Percentiles rank a stretch among this genome's conserved stretches.
Conservation (phyloP, 257 asterid genomes). For the Scutellaria galericulata region DNA sequence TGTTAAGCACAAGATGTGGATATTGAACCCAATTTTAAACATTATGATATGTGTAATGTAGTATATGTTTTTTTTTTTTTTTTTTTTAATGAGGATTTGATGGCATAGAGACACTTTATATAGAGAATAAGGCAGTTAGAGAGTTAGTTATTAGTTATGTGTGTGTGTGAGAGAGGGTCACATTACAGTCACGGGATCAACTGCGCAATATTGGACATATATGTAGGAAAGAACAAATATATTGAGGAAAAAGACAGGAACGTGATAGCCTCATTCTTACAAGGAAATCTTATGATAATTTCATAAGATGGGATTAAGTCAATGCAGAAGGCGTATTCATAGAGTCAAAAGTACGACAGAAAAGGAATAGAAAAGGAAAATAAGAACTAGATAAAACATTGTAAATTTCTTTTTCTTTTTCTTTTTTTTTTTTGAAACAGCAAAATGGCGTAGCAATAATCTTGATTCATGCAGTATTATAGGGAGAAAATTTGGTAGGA, state of each 20-base stretch:
- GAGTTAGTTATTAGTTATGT: constrained; percentile 52
- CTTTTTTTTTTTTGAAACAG: background rate
- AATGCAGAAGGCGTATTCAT: too few species aligned
- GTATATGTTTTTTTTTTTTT: background rate
- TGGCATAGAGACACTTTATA: constrained; percentile 34
- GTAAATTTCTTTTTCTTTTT: too few species aligned
- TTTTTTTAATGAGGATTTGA: background rate
- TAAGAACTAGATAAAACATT: too few species aligned
- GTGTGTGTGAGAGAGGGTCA: constrained; percentile 17
- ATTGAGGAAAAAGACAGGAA: constrained; percentile 13
- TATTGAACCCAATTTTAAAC: constrained; percentile 32
- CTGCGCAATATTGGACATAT: constrained; percentile 52
- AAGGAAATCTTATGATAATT: too few species aligned
- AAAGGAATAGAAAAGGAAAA: too few species aligned
- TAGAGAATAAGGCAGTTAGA: constrained; percentile 43
- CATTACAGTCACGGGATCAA: constrained; percentile 67
- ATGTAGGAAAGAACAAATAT: constrained; percentile 35
- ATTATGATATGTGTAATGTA: constrained; percentile 21
- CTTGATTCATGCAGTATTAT: constrained; percentile 9
- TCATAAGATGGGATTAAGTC: too few species aligned
- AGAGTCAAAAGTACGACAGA: too few species aligned
- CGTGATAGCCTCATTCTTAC: too few species aligned
- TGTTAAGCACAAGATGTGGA: constrained; percentile 37
- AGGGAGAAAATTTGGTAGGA: background rate
- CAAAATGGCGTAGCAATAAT: background rate